Evolutionary conservation across 1,284 basidiomycete species (phyloP), one percentile per base, ranked within the genome.

Genomic region (Cryptococcus sp.): DNA sequence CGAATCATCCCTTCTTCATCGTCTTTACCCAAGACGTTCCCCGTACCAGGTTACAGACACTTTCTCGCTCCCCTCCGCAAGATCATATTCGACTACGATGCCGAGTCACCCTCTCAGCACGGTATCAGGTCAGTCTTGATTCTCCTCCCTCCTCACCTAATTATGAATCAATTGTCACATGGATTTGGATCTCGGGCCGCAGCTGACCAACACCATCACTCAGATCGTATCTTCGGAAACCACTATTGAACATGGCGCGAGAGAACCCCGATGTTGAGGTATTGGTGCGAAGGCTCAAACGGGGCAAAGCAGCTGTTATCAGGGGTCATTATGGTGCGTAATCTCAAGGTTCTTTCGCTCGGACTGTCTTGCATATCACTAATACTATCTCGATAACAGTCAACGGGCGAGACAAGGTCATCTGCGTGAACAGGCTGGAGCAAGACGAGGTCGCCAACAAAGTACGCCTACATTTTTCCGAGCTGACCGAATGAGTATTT

Each of bases 391-490:
- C 17, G 41, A 49, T 22, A 2, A 11, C 61, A 81, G 80, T 77
- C 53, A 81, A 80, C 60, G 79, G 80, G 35, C 69, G 80, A 47
- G 79, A 80, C 60, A 82, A 82, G 65, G 80, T 80, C 55, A 80
- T 82, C 56, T 81, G 79, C 67, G 78, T 81, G 39, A 79, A 80
- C 64, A 69, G 67, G 40, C 60, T 82, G 53, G 74, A 77, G 42
- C 67, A 71, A 11, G 68, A 73, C 53, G 69, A 77, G 46, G 76
- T 82, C 35, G 66, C 60, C n/a, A 67, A 72, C 51, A 82, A 82
- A 63, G 74, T 78, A 19, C 56, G 70, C 41, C 25, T 1, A 22
- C n/a, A n/a, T n/a, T n/a, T n/a, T n/a, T n/a, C n/a, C n/a, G n/a
- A 15, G 27, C 27, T 10, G 4, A 10, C 27, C 27, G 27, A 31